Evolutionary conservation across 2,329 filamentous ascomycete species (phyloP), one percentile per base, ranked within the genome.

Genomic region (Fusarium dlaminii): DNA sequence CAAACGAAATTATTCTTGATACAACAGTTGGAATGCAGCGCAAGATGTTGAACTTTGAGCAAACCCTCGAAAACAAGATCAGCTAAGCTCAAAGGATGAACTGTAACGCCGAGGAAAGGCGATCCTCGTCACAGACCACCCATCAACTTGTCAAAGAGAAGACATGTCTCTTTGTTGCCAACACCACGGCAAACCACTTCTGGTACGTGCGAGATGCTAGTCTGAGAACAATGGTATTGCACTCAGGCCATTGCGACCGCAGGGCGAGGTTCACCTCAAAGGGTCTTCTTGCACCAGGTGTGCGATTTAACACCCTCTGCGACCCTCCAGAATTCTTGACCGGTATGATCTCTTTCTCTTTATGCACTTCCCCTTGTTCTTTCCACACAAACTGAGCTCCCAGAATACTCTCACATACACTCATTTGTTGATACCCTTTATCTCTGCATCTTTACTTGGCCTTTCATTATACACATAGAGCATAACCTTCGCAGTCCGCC

Each of bases 211-310:
- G 3, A 24, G 39, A 27, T 63, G 36, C 42, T 51, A 61, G 48
- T 9, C 32, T 5, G 24, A 72, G 73, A 70, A 71, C 65, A 72
- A 68, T 71, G 57, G 58, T 37, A 72, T 70, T 73, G 45, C 67
- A 40, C 14, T 27, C 40, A n/a, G 52, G 49, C 24, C 30, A 27
- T 48, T 52, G 42, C 63, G 30, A 36, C 34, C 52, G 57, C 60
- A 61, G 13, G 39, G 9, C 12, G 29, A 54, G 51, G 11, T 59
- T 68, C 52, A 54, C 8, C 27, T 18, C 24, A 34, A 46, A 36
- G 37, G 46, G 29, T 12, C 7, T 27, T 15, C 48, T 29, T 58
- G 61, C 43, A 55, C 24, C 36, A 34, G 10, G 11, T n/a, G 8
- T 60, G 30, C 30, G 51, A 75, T 70, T 73, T 75, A 72, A 76